Evolutionary conservation across 305 asterid species (phyloP).

Genomic region (Striga hermonthica): DNA sequence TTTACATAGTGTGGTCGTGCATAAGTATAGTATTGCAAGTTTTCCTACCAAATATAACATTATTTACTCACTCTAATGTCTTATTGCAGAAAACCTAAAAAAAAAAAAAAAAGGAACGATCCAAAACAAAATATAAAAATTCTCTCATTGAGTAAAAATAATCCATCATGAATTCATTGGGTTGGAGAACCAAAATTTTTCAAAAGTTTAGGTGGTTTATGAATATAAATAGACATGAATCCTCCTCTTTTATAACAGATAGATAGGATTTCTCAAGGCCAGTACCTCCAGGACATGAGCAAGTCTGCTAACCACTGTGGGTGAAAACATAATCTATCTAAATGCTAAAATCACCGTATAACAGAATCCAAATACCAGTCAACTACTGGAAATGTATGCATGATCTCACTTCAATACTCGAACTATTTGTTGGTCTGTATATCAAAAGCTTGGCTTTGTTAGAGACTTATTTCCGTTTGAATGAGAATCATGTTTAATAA

Average conservation of each 20-base stretch:
- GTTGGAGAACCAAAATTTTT: conserved; percentile 9
- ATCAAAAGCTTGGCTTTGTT: too few relatives aligned
- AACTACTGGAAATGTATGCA: conserved; percentile 1
- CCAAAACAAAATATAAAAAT: too few relatives aligned
- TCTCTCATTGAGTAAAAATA: not conserved
- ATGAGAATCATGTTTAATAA: too few relatives aligned
- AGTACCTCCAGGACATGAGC: too few relatives aligned
- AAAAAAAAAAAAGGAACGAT: too few relatives aligned
- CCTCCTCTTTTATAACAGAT: not conserved
- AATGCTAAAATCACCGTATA: conserved; percentile 11
- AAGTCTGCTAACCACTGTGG: not conserved
- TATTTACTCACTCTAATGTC: too few relatives aligned
- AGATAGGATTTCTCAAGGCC: not conserved
- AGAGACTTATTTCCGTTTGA: too few relatives aligned
- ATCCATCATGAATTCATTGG: not conserved
- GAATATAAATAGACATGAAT: conserved; percentile 1
- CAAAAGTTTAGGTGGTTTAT: conserved; percentile 1
- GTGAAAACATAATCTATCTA: conserved; percentile 14
- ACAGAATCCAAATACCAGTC: conserved; percentile 9
- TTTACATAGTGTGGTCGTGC: too few relatives aligned
- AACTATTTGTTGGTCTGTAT: not conserved
- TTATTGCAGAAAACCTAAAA: too few relatives aligned
- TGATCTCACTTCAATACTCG: conserved; percentile 20
- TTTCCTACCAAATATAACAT: too few relatives aligned
- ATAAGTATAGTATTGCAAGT: too few relatives aligned